These are phyloP conservation scores for Breviolum minutum DNA, from an alignment of 73 alveolate genomes.

Conservation along the genomic window DNA sequence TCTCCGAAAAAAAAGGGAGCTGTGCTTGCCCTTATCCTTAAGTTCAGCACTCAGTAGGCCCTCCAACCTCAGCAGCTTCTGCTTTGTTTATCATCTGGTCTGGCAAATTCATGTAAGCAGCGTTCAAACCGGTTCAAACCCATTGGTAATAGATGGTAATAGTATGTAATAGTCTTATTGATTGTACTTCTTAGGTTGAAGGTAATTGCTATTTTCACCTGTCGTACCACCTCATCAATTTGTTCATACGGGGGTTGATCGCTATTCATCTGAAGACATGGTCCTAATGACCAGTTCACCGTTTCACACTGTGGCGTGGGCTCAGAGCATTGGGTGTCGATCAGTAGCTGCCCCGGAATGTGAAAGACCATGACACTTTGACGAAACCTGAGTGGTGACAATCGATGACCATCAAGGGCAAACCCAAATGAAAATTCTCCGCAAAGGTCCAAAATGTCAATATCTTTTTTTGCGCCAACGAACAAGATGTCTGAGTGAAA, in stretches of 20 bases:
- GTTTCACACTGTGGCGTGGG: neutral
- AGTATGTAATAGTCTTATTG: too few species aligned
- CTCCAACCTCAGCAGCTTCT: slow-evolving; percentile 18
- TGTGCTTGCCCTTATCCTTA: neutral
- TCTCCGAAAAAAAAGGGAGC: neutral
- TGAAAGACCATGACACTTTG: slow-evolving; percentile 89
- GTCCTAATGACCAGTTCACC: too few species aligned
- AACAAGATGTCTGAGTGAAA: neutral
- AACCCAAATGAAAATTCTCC: too few species aligned
- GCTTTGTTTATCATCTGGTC: neutral
- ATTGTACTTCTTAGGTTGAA: neutral
- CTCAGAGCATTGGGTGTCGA: slow-evolving; percentile 36
- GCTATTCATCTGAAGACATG: neutral
- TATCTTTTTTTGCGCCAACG: too few species aligned
- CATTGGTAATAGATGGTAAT: neutral
- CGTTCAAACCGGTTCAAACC: too few species aligned
- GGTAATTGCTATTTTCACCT: neutral
- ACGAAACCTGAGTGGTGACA: slow-evolving; percentile 34
- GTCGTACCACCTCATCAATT: neutral
- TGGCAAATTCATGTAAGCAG: too few species aligned
- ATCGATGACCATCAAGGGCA: too few species aligned
- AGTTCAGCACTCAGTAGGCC: slow-evolving; percentile 30
- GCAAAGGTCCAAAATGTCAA: too few species aligned
- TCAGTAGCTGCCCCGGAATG: slow-evolving; percentile 77
- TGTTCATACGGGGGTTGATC: neutral